Evolutionary conservation across 148 eudicot genomes (phyloP), one percentile per base, ranked within the genome.

Genomic region (Rhododendron kiyosumense): DNA sequence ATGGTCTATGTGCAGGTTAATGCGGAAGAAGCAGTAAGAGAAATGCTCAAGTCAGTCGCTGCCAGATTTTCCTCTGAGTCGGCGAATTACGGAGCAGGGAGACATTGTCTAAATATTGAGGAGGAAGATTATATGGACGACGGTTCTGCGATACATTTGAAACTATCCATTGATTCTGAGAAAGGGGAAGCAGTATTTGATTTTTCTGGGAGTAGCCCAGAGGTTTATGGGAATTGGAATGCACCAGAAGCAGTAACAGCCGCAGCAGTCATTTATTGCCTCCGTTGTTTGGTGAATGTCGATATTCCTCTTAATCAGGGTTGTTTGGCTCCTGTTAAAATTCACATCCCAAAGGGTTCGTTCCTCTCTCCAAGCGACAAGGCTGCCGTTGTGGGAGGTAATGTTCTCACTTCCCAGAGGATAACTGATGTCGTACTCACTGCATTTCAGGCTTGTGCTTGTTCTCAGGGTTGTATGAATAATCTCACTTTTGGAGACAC

Each of bases 51-150:
- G 85, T 90, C 98, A 38, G 90, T 95, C 77, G 96, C 96, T 38
- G 88, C 89, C n/a, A 94, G 84, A 87, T 91, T 95, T 85, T 89
- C 91, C 34, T 81, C 90, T 51, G 83, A 86, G 28, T 89, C 92
- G 7, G 22, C 81, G 15, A 88, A 84, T 12, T 71, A 30, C 17
- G 41, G 82, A 14, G 69, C 67, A 81, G 88, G 81, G 34, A 86
- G 85, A 59, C 90, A 85, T 85, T 81, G 45, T 54, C 87, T 97
- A 41, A 87, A 87, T 65, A 92, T 97, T 43, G 95, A 97, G 89
- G 98, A 97, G 88, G 98, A 97, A 93, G 99, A 97, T 91, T 97
- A 86, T 88, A 97, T 97, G 99, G 99, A 97, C 71, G 99, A 97
- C 78, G 99, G 99, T 14, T 97, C 99, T 59, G 86, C 83, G 59